Evolutionary conservation across 192 early-diverging fungal genomes (phyloP).

Genomic region (Dissophora ornata): DNA sequence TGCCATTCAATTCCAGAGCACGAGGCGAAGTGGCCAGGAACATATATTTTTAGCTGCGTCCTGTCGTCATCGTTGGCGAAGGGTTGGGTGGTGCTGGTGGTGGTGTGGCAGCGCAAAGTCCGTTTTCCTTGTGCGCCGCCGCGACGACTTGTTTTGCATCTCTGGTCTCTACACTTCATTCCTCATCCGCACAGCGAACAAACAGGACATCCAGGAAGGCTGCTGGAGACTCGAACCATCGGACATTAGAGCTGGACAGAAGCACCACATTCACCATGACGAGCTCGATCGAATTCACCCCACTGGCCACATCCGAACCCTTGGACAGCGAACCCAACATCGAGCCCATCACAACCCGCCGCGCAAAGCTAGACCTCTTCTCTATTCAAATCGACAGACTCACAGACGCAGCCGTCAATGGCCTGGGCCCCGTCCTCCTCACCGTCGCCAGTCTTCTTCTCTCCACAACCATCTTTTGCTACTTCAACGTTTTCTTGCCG

Average conservation of each 20-base stretch:
- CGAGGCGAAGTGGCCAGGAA: not conserved
- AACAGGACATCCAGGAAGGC: too few relatives aligned
- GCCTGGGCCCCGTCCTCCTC: conserved; percentile 64
- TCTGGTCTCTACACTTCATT: too few relatives aligned
- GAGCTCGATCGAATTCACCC: conserved; percentile 36
- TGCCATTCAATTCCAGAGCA: not conserved
- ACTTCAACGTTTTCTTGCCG: conserved; percentile 61
- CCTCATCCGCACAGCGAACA: too few relatives aligned
- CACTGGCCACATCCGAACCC: conserved; percentile 45
- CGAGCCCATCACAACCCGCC: conserved; percentile 14
- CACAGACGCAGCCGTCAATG: conserved; percentile 53
- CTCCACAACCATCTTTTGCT: conserved; percentile 55
- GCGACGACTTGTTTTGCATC: too few relatives aligned
- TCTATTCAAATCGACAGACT: conserved; percentile 20
- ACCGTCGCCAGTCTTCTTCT: conserved; percentile 59
- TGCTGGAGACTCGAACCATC: too few relatives aligned
- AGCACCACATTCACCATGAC: too few relatives aligned
- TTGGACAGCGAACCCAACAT: conserved; percentile 22
- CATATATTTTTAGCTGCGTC: too few relatives aligned
- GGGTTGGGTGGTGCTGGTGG: too few relatives aligned
- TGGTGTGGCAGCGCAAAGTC: too few relatives aligned
- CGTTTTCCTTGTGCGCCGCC: too few relatives aligned
- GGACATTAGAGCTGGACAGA: too few relatives aligned
- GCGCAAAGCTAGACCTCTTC: conserved; percentile 1
- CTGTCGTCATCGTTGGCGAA: too few relatives aligned